A percentile compares a stretch with the other conserved stretches of the same genome.
phyloP scores from a whole-genome alignment of 805 yeast species.

The Pichia membranifaciens region DNA sequence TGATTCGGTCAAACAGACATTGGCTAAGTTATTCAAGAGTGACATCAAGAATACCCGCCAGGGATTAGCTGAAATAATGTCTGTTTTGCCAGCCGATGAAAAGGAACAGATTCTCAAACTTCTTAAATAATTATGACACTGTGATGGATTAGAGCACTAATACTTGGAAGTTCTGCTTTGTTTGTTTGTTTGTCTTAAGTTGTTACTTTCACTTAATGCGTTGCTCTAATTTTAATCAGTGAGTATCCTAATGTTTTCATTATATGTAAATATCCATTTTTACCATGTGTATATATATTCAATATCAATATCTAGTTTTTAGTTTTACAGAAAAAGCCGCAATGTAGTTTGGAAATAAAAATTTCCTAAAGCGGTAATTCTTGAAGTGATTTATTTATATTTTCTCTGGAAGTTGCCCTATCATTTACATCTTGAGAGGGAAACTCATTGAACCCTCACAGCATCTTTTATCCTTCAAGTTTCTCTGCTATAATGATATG shows the following conservation, averaged over 20 bases:
- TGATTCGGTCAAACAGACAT: slow-evolving; percentile 59
- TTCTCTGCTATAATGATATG: no score
- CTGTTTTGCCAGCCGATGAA: slow-evolving; percentile 49
- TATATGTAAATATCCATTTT: neutral
- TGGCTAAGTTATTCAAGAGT: slow-evolving; percentile 53
- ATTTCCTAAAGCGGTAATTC: neutral
- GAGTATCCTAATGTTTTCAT: no score
- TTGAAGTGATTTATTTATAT: no score
- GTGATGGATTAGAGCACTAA: no score
- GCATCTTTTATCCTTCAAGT: no score
- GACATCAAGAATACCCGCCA: slow-evolving; percentile 47
- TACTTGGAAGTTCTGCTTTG: slow-evolving; percentile 7
- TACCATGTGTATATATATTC: neutral
- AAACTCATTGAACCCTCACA: no score
- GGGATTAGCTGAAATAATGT: slow-evolving; percentile 50
- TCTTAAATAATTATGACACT: slow-evolving; percentile 19
- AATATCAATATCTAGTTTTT: neutral
- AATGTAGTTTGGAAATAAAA: neutral
- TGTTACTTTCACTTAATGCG: neutral
- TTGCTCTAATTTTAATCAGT: neutral
- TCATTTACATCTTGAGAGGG: no score
- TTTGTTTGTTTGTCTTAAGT: slow-evolving; percentile 15
- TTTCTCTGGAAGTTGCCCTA: no score
- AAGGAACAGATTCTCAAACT: slow-evolving; percentile 37
- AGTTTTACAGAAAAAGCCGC: no score